These are phyloP conservation scores for Cercophora newfieldiana DNA, from an alignment of 495 filamentous ascomycete species.

Conservation along the genomic window DNA sequence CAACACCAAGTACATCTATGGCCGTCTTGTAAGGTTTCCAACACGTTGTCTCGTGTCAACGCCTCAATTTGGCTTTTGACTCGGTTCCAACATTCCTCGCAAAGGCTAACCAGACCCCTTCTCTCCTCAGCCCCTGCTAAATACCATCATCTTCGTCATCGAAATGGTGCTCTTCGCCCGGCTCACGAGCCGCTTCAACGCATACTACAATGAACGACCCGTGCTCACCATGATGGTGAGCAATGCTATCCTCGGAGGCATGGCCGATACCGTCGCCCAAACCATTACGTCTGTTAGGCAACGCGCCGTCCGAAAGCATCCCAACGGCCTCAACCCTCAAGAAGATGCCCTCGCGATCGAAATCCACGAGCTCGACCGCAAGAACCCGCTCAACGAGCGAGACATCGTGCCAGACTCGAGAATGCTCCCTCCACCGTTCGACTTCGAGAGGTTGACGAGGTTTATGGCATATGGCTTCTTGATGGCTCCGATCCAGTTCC, in stretches of 20 bases:
- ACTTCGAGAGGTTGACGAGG: conserved; percentile 87
- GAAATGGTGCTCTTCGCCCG: conserved; percentile 84
- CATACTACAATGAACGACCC: conserved; percentile 85
- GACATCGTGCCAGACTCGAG: conserved; percentile 68
- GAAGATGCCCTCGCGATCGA: conserved; percentile 82
- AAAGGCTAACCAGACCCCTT: neutral
- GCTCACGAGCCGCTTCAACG: conserved; percentile 83
- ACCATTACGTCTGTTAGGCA: conserved; percentile 80
- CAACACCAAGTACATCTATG: conserved; percentile 78
- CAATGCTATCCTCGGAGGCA: conserved; percentile 87
- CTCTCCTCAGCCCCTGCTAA: conserved; percentile 72
- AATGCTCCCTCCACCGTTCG: conserved; percentile 76
- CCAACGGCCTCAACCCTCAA: conserved; percentile 41
- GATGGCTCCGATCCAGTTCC: conserved; percentile 95
- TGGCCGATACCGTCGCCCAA: conserved; percentile 89
- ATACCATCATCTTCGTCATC: conserved; percentile 80
- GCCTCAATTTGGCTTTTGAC: conserved; percentile 3
- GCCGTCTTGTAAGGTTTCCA: conserved; percentile 66
- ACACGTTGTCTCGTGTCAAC: conserved; percentile 20
- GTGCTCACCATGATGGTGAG: conserved; percentile 98
- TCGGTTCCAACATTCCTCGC: neutral
- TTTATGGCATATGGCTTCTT: conserved; percentile 97
- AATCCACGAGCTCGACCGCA: conserved; percentile 84
- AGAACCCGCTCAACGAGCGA: conserved; percentile 65
- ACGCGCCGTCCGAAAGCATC: conserved; percentile 61